These are phyloP conservation scores for Fraxinus velutina DNA, from an alignment of 305 asterid genomes.

Conservation along the genomic window DNA sequence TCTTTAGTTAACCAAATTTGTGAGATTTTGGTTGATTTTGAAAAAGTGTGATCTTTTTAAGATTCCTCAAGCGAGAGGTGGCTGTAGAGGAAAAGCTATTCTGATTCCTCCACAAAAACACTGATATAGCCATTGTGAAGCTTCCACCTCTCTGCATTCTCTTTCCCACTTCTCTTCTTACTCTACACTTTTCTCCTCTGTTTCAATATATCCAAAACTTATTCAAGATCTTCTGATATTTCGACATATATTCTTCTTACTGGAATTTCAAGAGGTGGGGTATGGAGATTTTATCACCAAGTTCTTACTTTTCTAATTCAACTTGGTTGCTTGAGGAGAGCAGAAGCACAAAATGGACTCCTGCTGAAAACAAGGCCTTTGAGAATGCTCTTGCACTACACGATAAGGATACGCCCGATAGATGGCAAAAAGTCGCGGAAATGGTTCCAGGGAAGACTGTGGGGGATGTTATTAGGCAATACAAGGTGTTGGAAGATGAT, in stretches of 20 bases:
- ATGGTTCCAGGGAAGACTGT: conserved; percentile 93
- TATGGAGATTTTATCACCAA: conserved; percentile 79
- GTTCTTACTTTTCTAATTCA: conserved; percentile 51
- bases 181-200: conserved; percentile 21
- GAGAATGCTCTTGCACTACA: conserved; percentile 85
- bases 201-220: conserved; percentile 18
- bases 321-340: conserved; percentile 58
- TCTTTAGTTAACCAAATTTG: conserved; percentile 15
- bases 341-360: conserved; percentile 62
- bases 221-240: conserved; percentile 2
- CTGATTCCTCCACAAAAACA: conserved; percentile 65
- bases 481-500: conserved; percentile 75
- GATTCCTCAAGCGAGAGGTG: conserved; percentile 65
- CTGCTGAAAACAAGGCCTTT: conserved; percentile 79
- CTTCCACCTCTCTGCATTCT: conserved; percentile 38
- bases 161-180: conserved; percentile 21
- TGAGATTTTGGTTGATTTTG: conserved; percentile 38
- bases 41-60: conserved; percentile 41
- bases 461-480: conserved; percentile 69
- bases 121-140: conserved; percentile 47
- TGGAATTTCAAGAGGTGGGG: conserved; percentile 44
- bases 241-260: background rate
- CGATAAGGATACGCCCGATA: conserved; percentile 81
- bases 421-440: conserved; percentile 84
- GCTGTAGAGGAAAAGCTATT: conserved; percentile 50